Base-by-base conservation (phyloP, 2,329 filamentous ascomycete genomes). In the Apiospora hydei region DNA sequence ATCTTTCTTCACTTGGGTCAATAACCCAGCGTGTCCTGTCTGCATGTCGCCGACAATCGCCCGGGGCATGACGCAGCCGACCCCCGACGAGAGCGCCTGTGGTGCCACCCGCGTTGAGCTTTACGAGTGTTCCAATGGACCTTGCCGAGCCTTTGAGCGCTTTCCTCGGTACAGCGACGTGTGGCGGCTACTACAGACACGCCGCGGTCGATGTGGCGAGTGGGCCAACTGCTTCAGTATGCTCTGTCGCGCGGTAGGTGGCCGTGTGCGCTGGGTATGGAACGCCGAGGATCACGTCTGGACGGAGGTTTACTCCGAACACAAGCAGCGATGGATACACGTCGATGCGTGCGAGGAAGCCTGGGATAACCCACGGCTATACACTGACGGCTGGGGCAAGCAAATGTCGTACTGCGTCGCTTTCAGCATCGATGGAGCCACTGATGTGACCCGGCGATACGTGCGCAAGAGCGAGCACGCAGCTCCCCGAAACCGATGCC, bases 201-300 rank as follows among this genome's bases (percentile, higher is more conserved):
- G 94, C 76, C 89, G 93, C 76, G 96, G 96, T 44, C 92, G 96
- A 76, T 93, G 93, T 73, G 96, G 96, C 74, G 96, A 99, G 85
- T 98, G 96, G 95, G 95, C 94, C 75, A 98, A 98, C 84, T 98
- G 96, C 87, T 99, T 99, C 85, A 96, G 93, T 84, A 98, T 99
- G 96, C 88, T 98, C 69, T 98, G 96, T 85, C 91, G 96, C 73
- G 96, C 96, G 5, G 91, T 98, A 13, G 96, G 96, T 67, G 94
- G 93, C 73, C 90, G 96, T 73, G 95, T 98, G 30, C 91, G 96
- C 78, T 99, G 96, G 96, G 93, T 99, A 14, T 99, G 96, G 96
- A 98, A 98, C 77, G 92, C 93, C 43, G 96, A 98, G 82, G 96
- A 98, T 81, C 94, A 98, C 79, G 94, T 98, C 44, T 99, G 96